Evolutionary conservation across 768 basidiomycete genomes (phyloP).

Genomic region (Podaxis sp.): DNA sequence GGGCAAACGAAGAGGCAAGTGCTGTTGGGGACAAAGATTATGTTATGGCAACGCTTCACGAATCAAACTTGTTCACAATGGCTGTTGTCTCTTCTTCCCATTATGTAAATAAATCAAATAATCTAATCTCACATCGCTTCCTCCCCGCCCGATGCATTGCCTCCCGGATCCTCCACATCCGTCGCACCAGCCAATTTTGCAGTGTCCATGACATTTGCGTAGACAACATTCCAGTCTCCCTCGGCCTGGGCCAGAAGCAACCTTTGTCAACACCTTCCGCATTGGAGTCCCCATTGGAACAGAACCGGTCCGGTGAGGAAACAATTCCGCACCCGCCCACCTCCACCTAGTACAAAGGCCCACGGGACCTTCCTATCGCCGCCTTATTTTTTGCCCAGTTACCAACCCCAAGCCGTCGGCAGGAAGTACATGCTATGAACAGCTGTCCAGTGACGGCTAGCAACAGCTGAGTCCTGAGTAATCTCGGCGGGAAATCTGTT

Average conservation of each 20-base stretch:
- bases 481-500: not conserved
- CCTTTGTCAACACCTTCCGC: too few species aligned
- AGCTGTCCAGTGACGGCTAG: not conserved
- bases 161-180: not conserved
- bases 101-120: not conserved
- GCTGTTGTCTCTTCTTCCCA: not conserved
- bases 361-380: too few species aligned
- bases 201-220: not conserved
- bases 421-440: not conserved
- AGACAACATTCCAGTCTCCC: not conserved
- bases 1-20: not conserved
- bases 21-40: not conserved
- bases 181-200: not conserved
- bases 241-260: too few species aligned
- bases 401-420: not conserved
- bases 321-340: not conserved
- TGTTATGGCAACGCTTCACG: not conserved
- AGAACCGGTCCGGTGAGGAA: not conserved
- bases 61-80: not conserved
- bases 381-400: too few species aligned
- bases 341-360: not conserved
- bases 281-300: not conserved
- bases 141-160: not conserved
- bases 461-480: not conserved
- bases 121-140: not conserved